Base-by-base conservation (phyloP, 805 yeast species). In the Wickerhamiella domercqiae region DNA sequence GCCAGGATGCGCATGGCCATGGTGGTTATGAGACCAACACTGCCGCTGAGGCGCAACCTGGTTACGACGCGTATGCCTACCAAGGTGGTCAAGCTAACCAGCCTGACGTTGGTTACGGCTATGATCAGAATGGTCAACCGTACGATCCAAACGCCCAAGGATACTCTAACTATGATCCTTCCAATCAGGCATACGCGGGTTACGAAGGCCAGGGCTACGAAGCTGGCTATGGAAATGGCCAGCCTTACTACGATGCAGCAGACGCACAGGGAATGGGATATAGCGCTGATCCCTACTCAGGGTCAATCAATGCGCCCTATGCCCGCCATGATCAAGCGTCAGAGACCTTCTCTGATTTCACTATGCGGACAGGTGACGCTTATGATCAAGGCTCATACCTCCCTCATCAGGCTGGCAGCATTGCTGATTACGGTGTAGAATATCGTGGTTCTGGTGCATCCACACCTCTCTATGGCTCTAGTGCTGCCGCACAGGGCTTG, bases 381-480 rank as follows among this genome's bases (percentile, higher is more conserved):
- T 20, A 21, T 16, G 62, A 61, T 37, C 52, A 46, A 38, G 42
- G 44, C 30, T 48, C 51, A 11, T 48, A 45, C 40, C 20, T 41
- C 34, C 51, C 52, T 36, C 51, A 53, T 32, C 55, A 52, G 36
- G 53, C 51, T 41, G 49, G 51, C 6, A 39, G 42, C 36, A 45
- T 43, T 32, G 45, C 45, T 38, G 55, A 51, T 44, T 41, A 45
- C 38, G 55, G 52, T 41, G 47, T 46, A 38, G 58, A 52, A 36
- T 55, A 52, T 40, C 57, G 51, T 38, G 47, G 52, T 39, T 44
- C 45, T 15, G 96, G 96, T 44, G 82, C 94, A 31, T 82, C 94
- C 2, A 90, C 98, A 30, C 97, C 98, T 16, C 73, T 82, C 48
- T 80, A 80, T 55, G 93, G 90, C 29, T 73, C 39, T 35, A 70